Evolutionary conservation across 2,329 filamentous ascomycete species (phyloP), one percentile per base, ranked within the genome.

Genomic region (Dothistroma pini): DNA sequence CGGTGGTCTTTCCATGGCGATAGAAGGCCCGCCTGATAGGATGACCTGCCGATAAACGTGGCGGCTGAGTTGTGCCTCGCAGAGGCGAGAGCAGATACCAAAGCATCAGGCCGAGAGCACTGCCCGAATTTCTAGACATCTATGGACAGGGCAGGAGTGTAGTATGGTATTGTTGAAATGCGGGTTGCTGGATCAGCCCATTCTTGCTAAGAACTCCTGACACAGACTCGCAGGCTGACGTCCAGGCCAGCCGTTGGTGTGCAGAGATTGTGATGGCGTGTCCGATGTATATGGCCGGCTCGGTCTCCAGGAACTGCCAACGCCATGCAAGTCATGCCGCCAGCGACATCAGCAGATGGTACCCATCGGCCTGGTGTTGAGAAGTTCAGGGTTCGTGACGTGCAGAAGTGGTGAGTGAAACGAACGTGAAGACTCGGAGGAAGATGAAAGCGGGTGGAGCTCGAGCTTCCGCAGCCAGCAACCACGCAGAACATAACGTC

Each of bases 41-140:
- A 74, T 92, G 87, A 58, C 80, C 80, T 51, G 83, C 78, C 63
- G 82, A 77, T 65, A 92, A 83, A 62, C 83, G 80, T 61, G 89
- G 89, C 66, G 88, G 87, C 78, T 90, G 86, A 67, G 88, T 89
- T 60, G 89, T 92, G 79, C 89, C 88, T 83, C 89, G 83, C 68
- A 92, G 80, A 72, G 89, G 89, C 78, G 89, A 91, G 67, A 92
- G 79, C 56, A 92, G 77, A 61, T 74, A 75, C 74, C 74, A 76
- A 31, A 75, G 66, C 74, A 76, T 76, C n/a, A 61, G 63, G 22
- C 57, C 44, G 21, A 44, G n/a, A 44, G 41, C 47, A 47, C 38
- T 47, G 22, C 47, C 58, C 48, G 56, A 38, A 48, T 52, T 61
- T 31, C 54, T 48, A 38, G 60, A 41, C 62, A 63, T 59, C 31